These are phyloP conservation scores for Colletotrichum orchidophilum DNA, from an alignment of 2,329 filamentous ascomycete genomes.

Conservation along the genomic window DNA sequence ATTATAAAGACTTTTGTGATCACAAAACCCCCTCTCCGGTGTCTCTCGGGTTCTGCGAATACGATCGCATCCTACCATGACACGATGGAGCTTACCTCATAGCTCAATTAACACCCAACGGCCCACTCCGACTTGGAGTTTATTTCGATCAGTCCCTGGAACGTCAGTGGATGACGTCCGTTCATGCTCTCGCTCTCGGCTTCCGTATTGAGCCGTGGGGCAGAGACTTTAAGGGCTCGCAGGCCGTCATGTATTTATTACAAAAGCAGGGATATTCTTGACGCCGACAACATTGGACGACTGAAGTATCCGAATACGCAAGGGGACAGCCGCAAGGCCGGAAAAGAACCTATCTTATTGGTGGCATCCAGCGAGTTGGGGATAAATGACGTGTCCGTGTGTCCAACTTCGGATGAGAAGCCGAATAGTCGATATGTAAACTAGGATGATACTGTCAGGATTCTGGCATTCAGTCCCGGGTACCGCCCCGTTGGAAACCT, in stretches of 20 bases:
- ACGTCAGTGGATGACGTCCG: not conserved
- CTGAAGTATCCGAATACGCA: not conserved
- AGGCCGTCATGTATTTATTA: not conserved
- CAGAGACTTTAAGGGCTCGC: too few species aligned
- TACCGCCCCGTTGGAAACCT: too few species aligned
- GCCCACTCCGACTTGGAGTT: not conserved
- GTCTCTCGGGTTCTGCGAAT: not conserved
- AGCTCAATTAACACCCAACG: not conserved
- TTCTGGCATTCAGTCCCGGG: rapidly evolving
- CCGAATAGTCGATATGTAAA: not conserved
- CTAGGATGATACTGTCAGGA: not conserved
- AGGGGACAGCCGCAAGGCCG: not conserved
- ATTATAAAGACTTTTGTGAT: not conserved
- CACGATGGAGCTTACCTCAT: not conserved
- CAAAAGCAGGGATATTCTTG: not conserved
- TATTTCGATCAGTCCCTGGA: not conserved
- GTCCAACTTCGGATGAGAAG: not conserved
- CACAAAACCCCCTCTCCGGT: not conserved
- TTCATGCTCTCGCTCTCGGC: not conserved
- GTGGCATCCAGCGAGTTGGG: not conserved
- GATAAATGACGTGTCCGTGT: not conserved
- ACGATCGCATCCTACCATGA: not conserved
- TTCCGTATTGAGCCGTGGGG: not conserved
- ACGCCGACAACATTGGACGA: not conserved
- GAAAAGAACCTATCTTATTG: not conserved